Evolutionary conservation across 2,329 filamentous ascomycete genomes (phyloP).

Genomic region (Sporothrix phasma): DNA sequence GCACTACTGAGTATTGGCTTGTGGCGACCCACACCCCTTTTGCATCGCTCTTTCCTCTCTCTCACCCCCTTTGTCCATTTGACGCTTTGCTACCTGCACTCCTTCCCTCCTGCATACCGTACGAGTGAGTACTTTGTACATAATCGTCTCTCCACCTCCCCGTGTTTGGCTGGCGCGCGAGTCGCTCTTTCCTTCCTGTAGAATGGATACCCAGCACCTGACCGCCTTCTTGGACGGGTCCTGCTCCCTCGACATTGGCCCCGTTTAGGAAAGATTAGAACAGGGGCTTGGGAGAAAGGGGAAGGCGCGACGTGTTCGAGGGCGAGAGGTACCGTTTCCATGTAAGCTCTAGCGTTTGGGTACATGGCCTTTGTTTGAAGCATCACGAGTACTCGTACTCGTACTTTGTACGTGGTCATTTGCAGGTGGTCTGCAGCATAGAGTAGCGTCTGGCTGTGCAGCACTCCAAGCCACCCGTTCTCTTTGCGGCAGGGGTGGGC

Average conservation of each 20-base stretch:
- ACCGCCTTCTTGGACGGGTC: conserved; percentile 5
- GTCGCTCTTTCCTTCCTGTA: neutral
- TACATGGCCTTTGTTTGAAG: neutral
- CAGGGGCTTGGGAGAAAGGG: neutral
- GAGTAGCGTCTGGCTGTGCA: neutral
- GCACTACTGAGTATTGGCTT: conserved; percentile 15
- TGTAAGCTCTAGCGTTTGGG: neutral
- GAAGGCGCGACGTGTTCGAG: conserved; percentile 8
- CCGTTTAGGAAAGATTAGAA: neutral
- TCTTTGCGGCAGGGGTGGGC: neutral
- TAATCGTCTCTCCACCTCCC: neutral
- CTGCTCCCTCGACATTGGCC: neutral
- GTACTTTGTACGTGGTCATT: neutral
- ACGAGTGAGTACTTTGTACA: too few relatives aligned
- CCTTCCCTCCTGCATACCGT: conserved; percentile 16
- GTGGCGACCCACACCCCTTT: conserved; percentile 6
- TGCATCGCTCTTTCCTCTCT: neutral
- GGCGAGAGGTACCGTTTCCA: neutral
- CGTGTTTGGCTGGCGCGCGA: neutral
- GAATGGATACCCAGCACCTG: neutral
- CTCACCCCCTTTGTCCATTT: neutral
- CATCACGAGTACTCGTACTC: too few relatives aligned
- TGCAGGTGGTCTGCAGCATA: too few relatives aligned
- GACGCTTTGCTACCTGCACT: conserved; percentile 13
- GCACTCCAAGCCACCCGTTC: conserved; percentile 11